Base-by-base conservation (phyloP, 768 basidiomycete species). In the Russula abietina region DNA sequence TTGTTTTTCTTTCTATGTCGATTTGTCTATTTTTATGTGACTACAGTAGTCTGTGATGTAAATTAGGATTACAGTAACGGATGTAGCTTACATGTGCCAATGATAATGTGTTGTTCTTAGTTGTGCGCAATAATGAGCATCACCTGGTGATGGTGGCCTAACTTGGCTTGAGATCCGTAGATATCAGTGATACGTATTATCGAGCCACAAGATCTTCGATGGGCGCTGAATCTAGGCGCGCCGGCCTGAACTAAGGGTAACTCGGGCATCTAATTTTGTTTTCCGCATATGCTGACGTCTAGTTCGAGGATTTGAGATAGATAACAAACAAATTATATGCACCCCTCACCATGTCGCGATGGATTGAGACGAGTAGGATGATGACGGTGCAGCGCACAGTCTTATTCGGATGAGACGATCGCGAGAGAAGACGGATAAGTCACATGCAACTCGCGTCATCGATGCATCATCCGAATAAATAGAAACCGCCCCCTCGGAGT, bases 381-480 rank as follows among this genome's bases (percentile, higher is more conserved):
- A n/a, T n/a, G n/a, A n/a, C 30, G 30, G 30, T 30, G 30, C 9
- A 17, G 50, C 28, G 32, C 12, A n/a, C 28, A 12, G 6, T 51
- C 24, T 28, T 51, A 51, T 60, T 60, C 59, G 30, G 51, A n/a
- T 36, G 3, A 16, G 48, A 24, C 17, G 26, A 49, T n/a, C n/a
- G n/a, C n/a, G n/a, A 30, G 28, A 30, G 38, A 30, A 36, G 36
- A 12, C 12, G 36, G 12, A 33, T 32, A 59, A 19, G 46, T 59
- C 61, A 58, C 57, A 63, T 58, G 57, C 1, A 17, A n/a, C 24
- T 49, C 49, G 12, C 63, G 54, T 64, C 63, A 64, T 60, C 39
- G 58, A 50, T 50, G 26, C 2, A 45, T 7, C 19, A 49, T 39
- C 53, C 54, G 59, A 63, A 64, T 63, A 62, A 45, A 55, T 63